A percentile compares a stretch with the other conserved stretches of the same genome.
phyloP scores from a whole-genome alignment of 768 basidiomycete species.

The Pulveroboletus sp. region DNA sequence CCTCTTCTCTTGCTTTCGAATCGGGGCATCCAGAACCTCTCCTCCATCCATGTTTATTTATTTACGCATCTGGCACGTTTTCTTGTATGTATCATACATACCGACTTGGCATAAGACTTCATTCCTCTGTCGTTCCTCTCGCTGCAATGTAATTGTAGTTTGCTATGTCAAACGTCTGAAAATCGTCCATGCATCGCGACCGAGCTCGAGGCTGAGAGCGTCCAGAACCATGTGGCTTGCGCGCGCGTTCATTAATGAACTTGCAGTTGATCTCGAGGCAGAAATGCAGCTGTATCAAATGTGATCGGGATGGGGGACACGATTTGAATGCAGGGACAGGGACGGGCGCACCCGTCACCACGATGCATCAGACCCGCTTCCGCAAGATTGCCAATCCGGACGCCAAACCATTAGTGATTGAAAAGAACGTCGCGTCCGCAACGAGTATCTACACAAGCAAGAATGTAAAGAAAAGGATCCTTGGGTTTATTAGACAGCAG shows the following conservation, averaged over 20 bases:
- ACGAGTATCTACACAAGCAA: too few species aligned
- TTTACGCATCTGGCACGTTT: conserved; percentile 12
- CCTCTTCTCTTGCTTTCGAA: background rate
- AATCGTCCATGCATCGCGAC: too few species aligned
- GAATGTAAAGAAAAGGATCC: background rate
- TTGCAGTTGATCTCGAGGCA: background rate
- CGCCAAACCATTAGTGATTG: background rate
- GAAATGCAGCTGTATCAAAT: background rate
- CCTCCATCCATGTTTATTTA: conserved; percentile 21
- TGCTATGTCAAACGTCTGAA: background rate
- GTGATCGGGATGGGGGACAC: too few species aligned
- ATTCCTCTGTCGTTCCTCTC: background rate
- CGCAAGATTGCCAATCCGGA: background rate
- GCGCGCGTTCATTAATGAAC: conserved; percentile 7
- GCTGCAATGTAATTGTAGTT: background rate
- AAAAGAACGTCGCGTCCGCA: background rate
- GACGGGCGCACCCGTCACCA: too few species aligned
- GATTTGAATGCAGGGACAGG: too few species aligned
- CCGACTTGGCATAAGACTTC: conserved; percentile 10
- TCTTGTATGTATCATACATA: conserved; percentile 15
- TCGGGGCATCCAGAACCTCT: conserved; percentile 7
- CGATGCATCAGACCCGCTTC: too few species aligned
- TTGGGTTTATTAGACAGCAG: background rate
- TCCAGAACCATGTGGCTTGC: background rate
- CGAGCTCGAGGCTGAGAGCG: too few species aligned